Evolutionary conservation across 179 eudicot genomes (phyloP), one percentile per base, ranked within the genome.

Genomic region (Silene coronaria): DNA sequence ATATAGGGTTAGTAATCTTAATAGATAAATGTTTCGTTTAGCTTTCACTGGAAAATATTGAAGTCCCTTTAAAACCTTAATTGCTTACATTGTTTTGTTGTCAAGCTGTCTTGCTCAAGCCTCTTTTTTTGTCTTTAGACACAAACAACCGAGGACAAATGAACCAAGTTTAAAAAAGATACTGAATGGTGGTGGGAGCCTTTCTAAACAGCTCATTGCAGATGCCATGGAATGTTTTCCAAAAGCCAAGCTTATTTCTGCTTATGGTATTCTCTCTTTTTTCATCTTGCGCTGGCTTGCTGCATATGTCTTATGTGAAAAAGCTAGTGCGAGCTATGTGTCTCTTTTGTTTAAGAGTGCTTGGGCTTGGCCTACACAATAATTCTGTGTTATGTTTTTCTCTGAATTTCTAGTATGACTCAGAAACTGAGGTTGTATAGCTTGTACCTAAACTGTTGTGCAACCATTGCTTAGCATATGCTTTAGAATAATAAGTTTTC

Each of bases 171-270:
- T 95, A 72, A 82, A 75, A 79, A 95, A 86, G 86, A 88, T 95
- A 70, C 59, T 95, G 64, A 95, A 95, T 81, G 99, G 99, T 30
- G 97, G 96, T 26, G 99, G 99, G 51, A 88, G 91, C 75, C 95
- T 95, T 51, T 81, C 91, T 22, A 28, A 14, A 71, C 83, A 85
- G 80, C 91, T 90, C 48, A 67, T 90, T 27, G 77, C 82, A 78
- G 85, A 87, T 70, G 87, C 90, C 22, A 75, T 65, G 30, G 72
- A 48, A 66, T 67, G 80, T 67, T 95, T 95, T 80, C 89, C 90
- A 60, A 85, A 74, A 62, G 93, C 99, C 63, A 89, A 77, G 81
- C 84, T 95, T 79, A 73, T 90, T 77, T 90, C 97, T 71, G 97
- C 99, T 77, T 95, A 95, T 76, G 99, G 99, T 94, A 81, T 77